Evolutionary conservation across 2,329 filamentous ascomycete species (phyloP).

Genomic region (Penicillium sp.): DNA sequence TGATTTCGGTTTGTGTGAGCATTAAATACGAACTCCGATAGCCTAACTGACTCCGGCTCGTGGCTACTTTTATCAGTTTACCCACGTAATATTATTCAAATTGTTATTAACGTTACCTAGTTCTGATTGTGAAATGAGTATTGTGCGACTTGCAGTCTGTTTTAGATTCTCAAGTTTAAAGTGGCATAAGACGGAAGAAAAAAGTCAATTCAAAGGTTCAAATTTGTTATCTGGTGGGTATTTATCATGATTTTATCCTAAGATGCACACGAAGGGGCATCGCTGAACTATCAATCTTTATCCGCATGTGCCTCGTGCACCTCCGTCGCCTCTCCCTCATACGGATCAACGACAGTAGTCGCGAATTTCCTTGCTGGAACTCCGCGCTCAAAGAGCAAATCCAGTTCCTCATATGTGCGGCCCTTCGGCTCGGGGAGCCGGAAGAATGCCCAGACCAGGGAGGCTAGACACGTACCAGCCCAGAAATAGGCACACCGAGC

Average conservation of each 20-base stretch:
- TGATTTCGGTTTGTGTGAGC: constrained; percentile 15
- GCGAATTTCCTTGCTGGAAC: constrained; percentile 43
- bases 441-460: constrained; percentile 46
- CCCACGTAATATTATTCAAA: not conserved
- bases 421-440: constrained; percentile 47
- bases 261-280: not conserved
- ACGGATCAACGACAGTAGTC: constrained; percentile 35
- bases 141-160: not conserved
- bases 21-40: constrained; percentile 1
- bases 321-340: constrained; percentile 9
- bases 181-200: not conserved
- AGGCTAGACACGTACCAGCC: constrained; percentile 36
- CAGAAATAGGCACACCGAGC: constrained; percentile 45
- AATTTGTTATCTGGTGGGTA: not conserved
- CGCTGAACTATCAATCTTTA: not conserved
- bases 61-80: too few species aligned
- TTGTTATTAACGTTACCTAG: too few species aligned
- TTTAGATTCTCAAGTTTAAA: not conserved
- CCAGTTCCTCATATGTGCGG: constrained; percentile 45
- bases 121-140: not conserved
- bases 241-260: not conserved
- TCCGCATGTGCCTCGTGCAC: not conserved
- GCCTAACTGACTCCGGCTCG: not conserved
- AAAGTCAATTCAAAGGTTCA: not conserved
- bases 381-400: constrained; percentile 42